Evolutionary conservation across 2,329 filamentous ascomycete species (phyloP).

Genomic region (Pyrenochaeta sp.): DNA sequence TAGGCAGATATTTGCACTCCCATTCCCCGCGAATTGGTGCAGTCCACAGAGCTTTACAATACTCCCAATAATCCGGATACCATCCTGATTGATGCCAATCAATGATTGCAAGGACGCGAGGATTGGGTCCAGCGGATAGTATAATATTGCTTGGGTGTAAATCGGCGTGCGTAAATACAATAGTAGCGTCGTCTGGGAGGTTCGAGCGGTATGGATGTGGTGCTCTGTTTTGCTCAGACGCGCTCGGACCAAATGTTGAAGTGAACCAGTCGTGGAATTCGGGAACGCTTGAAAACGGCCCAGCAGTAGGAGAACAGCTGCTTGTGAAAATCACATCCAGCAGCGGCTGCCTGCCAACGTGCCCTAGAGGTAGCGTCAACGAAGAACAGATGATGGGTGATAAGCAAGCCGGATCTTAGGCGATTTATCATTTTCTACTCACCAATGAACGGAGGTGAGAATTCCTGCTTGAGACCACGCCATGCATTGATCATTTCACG

Average conservation of each 20-base stretch:
- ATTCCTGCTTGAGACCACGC: not conserved
- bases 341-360: constrained; percentile 18
- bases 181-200: constrained; percentile 18
- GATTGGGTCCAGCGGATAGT: constrained; percentile 2
- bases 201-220: constrained; percentile 22
- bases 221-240: constrained; percentile 9
- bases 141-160: constrained; percentile 28
- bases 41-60: constrained; percentile 25
- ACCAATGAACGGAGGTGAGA: not conserved
- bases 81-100: constrained; percentile 25
- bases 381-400: constrained; percentile 1
- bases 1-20: constrained; percentile 17
- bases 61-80: constrained; percentile 22
- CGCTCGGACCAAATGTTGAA: constrained; percentile 8
- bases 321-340: constrained; percentile 21
- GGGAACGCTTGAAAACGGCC: constrained; percentile 23
- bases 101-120: constrained; percentile 12
- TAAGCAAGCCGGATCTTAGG: not conserved
- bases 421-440: not conserved
- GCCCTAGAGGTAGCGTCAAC: constrained; percentile 7
- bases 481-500: constrained; percentile 4
- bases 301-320: constrained; percentile 12
- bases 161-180: constrained; percentile 29
- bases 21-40: constrained; percentile 18
- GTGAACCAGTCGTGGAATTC: constrained; percentile 31